Percentiles rank a stretch among this genome's conserved stretches.
Conservation (phyloP, 257 asterid species). For the Catharanthus roseus region DNA sequence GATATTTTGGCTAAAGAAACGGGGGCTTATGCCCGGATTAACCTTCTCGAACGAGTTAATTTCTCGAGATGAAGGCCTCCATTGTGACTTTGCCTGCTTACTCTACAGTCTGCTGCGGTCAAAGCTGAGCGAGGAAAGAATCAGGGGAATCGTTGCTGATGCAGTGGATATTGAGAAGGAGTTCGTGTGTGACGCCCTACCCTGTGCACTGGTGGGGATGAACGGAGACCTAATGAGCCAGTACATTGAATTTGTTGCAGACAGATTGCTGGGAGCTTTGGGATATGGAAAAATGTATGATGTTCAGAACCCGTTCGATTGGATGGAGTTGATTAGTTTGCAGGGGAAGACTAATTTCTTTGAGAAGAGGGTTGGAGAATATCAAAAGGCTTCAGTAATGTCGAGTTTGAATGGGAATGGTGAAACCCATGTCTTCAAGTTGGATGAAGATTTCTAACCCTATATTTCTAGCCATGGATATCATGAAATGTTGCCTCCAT, state of each 20-base stretch:
- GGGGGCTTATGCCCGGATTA: slow-evolving; percentile 85
- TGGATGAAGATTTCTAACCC: slow-evolving; percentile 77
- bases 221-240: slow-evolving; percentile 67
- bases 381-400: slow-evolving; percentile 89
- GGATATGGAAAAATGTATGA: slow-evolving; percentile 63
- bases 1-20: slow-evolving; percentile 80
- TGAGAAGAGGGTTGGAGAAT: slow-evolving; percentile 97
- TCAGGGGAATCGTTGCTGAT: slow-evolving; percentile 50
- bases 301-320: slow-evolving; percentile 75
- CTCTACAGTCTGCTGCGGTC: slow-evolving; percentile 53
- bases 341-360: slow-evolving; percentile 97
- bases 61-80: slow-evolving; percentile 84
- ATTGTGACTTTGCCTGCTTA: slow-evolving; percentile 90
- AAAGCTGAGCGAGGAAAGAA: slow-evolving; percentile 72
- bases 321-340: slow-evolving; percentile 93
- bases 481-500: too few relatives aligned
- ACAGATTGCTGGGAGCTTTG: slow-evolving; percentile 54
- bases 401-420: slow-evolving; percentile 56
- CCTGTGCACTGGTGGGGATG: slow-evolving; percentile 84
- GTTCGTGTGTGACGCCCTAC: slow-evolving; percentile 76
- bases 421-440: slow-evolving; percentile 44
- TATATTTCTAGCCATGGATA: too few relatives aligned
- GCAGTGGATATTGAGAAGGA: slow-evolving; percentile 84
- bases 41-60: slow-evolving; percentile 81
- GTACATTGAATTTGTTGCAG: slow-evolving; percentile 85